Evolutionary conservation across 148 eudicot genomes (phyloP).

Genomic region (Hydrangea macrophylla): DNA sequence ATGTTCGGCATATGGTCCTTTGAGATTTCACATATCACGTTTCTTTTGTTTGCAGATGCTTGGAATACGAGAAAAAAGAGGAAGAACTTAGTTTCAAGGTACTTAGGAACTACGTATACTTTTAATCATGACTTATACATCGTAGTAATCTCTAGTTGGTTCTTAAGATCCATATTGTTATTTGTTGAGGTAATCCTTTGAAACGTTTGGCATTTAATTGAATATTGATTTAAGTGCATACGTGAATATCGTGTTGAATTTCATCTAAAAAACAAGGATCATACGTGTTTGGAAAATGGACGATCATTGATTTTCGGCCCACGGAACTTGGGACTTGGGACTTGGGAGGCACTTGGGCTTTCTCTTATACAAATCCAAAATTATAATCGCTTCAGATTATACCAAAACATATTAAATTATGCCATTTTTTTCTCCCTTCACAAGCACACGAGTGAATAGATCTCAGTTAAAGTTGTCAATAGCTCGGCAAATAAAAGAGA

Average conservation of each 20-base stretch:
- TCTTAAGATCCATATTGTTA: too few species aligned
- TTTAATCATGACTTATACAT: neutral
- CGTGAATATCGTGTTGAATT: neutral
- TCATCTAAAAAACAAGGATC: neutral
- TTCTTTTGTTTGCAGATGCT: constrained; percentile 40
- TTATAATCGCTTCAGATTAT: too few species aligned
- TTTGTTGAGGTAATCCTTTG: neutral
- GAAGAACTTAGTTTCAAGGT: constrained; percentile 61
- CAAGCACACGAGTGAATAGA: too few species aligned
- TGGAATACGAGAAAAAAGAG: constrained; percentile 42
- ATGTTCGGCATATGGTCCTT: neutral
- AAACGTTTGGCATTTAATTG: too few species aligned
- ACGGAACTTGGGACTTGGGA: too few species aligned
- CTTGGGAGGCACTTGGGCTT: neutral
- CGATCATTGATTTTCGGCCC: too few species aligned
- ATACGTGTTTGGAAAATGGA: too few species aligned
- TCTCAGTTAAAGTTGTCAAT: too few species aligned
- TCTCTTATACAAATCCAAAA: neutral
- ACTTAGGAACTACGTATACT: constrained; percentile 8
- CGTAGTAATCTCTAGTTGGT: neutral
- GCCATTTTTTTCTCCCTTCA: too few species aligned
- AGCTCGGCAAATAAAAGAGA: too few species aligned
- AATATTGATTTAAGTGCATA: neutral
- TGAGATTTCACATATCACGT: neutral
- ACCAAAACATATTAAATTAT: too few species aligned